phyloP scores from a whole-genome alignment of 257 asterid genomes.

The Solanum gracilifrons region DNA sequence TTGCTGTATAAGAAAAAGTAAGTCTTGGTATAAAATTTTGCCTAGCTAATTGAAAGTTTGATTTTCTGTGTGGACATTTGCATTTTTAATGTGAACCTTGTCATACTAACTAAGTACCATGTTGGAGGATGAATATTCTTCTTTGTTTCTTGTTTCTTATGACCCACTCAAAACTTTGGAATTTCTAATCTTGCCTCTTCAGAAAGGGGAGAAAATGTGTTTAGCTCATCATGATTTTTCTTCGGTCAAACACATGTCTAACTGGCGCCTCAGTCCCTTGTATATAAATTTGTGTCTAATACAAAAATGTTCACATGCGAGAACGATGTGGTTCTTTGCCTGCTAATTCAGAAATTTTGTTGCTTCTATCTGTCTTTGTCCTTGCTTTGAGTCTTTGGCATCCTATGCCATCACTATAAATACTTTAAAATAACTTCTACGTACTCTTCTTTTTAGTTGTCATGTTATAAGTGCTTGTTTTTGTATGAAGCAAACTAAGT shows the following conservation, averaged over 20 bases:
- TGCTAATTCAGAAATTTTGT: not conserved
- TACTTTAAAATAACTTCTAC: not conserved
- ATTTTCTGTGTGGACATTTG: not conserved
- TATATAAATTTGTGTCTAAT: not conserved
- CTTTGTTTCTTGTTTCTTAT: not conserved
- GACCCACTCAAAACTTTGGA: not conserved
- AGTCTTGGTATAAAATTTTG: not conserved
- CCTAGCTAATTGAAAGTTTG: not conserved
- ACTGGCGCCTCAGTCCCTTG: not conserved
- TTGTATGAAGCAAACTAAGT: not conserved
- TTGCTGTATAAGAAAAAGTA: not conserved
- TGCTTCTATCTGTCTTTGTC: not conserved
- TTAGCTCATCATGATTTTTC: not conserved
- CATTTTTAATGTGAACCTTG: not conserved
- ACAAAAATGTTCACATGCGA: not conserved
- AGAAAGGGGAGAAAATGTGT: not conserved
- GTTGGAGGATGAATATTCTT: not conserved
- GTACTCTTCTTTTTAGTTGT: not conserved
- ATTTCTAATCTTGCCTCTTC: not conserved
- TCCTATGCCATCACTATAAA: not conserved
- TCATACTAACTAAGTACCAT: not conserved
- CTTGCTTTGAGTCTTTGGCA: not conserved
- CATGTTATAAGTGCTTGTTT: not conserved
- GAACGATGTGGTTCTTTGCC: not conserved
- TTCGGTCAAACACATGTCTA: not conserved